Percentiles rank a stretch among this genome's conserved stretches.
Conservation (phyloP, 306 rosid species). For the Casuarina equisetifolia region DNA sequence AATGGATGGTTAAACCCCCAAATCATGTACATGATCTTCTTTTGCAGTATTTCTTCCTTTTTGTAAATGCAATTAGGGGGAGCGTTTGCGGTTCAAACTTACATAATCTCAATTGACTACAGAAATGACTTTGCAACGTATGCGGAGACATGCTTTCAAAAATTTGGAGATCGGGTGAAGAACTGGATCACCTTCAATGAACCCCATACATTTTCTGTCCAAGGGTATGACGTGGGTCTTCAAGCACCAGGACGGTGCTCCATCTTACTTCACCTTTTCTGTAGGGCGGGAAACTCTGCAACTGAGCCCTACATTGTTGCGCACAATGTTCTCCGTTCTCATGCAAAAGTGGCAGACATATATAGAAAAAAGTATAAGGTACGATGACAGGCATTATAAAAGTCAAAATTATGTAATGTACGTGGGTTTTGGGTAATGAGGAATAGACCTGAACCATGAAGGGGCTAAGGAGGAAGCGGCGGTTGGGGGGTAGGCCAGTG, state of each 20-base stretch:
- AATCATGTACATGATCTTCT: conserved; percentile 54
- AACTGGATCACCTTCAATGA: conserved; percentile 95
- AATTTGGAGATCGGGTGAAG: conserved; percentile 95
- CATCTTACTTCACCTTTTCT: conserved; percentile 51
- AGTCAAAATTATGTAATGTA: background rate
- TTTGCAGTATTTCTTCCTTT: background rate
- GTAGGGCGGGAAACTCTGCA: conserved; percentile 75
- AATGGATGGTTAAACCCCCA: conserved; percentile 77
- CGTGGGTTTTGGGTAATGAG: background rate
- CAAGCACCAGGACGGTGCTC: conserved; percentile 94
- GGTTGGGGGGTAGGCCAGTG: no score
- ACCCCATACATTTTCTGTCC: conserved; percentile 76
- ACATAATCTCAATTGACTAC: conserved; percentile 19
- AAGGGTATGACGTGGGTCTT: conserved; percentile 85
- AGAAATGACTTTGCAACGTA: conserved; percentile 72
- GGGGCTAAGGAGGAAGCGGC: no score
- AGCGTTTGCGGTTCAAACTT: conserved; percentile 1
- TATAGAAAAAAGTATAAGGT: conserved; percentile 79
- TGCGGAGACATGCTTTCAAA: conserved; percentile 82
- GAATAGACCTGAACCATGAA: background rate
- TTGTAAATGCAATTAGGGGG: conserved; percentile 4
- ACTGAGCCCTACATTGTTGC: conserved; percentile 89
- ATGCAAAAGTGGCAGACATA: conserved; percentile 56
- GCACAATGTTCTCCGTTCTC: conserved; percentile 75
- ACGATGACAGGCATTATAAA: background rate